These are phyloP conservation scores for Psilocybe azurescens DNA, from an alignment of 768 basidiomycete genomes.

Conservation along the genomic window DNA sequence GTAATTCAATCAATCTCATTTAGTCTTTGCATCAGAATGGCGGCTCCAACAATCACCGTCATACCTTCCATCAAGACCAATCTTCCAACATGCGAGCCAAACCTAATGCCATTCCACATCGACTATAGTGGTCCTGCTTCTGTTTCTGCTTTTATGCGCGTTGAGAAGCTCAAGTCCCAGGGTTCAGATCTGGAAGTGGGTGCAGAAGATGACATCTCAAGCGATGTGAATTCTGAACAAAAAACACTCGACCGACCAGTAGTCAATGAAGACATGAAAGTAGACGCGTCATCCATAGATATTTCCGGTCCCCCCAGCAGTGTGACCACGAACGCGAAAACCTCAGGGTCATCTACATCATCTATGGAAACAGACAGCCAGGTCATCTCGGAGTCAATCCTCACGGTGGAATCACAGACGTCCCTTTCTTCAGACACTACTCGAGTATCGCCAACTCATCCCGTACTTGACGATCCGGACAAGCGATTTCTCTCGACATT, in stretches of 20 bases:
- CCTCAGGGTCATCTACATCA: neutral
- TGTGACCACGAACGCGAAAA: neutral
- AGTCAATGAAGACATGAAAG: neutral
- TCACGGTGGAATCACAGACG: slow-evolving; percentile 14
- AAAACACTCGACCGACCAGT: neutral
- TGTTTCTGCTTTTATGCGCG: slow-evolving; percentile 74
- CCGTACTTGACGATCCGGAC: slow-evolving; percentile 26
- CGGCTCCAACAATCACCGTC: neutral
- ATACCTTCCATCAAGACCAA: slow-evolving; percentile 12
- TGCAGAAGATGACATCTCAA: neutral
- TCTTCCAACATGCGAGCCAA: slow-evolving; percentile 54
- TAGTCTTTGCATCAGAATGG: neutral
- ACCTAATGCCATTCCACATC: slow-evolving; percentile 87
- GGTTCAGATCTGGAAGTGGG: neutral
- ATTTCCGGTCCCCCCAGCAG: neutral
- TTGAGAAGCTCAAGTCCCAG: slow-evolving; percentile 36
- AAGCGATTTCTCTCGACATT: slow-evolving; percentile 66
- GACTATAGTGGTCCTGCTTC: slow-evolving; percentile 72
- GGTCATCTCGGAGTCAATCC: slow-evolving; percentile 11
- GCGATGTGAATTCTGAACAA: slow-evolving; percentile 1
- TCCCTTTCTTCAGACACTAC: neutral
- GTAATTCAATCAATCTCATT: too few relatives aligned
- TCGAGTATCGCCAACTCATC: slow-evolving; percentile 3
- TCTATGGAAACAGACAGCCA: slow-evolving; percentile 13
- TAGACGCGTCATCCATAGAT: neutral